Evolutionary conservation across 2,329 filamentous ascomycete species (phyloP).

Genomic region (Xylariaceae sp.): DNA sequence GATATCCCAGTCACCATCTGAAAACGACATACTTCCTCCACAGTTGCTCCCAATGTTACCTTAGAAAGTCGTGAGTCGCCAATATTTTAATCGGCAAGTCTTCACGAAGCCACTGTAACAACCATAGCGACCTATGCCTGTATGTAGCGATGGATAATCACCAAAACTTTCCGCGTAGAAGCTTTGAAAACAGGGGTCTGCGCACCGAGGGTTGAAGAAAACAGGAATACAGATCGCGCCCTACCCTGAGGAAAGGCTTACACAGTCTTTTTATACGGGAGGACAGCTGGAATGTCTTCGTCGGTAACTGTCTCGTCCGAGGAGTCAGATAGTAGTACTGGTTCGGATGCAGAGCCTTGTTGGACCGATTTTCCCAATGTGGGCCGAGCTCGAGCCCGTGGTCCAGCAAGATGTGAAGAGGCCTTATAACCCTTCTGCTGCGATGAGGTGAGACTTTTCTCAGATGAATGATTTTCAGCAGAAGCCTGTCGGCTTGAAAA

Average conservation of each 20-base stretch:
- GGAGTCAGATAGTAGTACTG: conserved; percentile 26
- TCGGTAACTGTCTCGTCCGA: conserved; percentile 22
- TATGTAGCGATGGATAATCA: not conserved
- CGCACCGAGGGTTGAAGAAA: not conserved
- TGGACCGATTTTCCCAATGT: conserved; percentile 7
- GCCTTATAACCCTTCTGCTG: conserved; percentile 31
- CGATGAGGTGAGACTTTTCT: conserved; percentile 26
- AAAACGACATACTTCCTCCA: not conserved
- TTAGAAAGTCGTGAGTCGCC: not conserved
- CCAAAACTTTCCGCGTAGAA: not conserved
- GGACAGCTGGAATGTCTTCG: conserved; percentile 28
- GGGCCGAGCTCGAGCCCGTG: conserved; percentile 10
- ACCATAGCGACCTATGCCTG: not conserved
- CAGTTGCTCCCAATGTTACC: not conserved
- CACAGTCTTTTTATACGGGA: conserved; percentile 19
- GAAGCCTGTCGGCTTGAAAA: not conserved
- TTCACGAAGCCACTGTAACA: not conserved
- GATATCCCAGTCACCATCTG: not conserved
- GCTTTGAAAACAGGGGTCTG: not conserved
- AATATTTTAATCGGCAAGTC: too few relatives aligned
- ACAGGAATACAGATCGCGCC: not conserved
- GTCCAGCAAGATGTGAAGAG: conserved; percentile 23
- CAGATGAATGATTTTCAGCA: conserved; percentile 1
- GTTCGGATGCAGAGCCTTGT: conserved; percentile 23
- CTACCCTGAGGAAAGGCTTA: not conserved